phyloP scores from a whole-genome alignment of 495 filamentous ascomycete species.

The Neurospora africana region DNA sequence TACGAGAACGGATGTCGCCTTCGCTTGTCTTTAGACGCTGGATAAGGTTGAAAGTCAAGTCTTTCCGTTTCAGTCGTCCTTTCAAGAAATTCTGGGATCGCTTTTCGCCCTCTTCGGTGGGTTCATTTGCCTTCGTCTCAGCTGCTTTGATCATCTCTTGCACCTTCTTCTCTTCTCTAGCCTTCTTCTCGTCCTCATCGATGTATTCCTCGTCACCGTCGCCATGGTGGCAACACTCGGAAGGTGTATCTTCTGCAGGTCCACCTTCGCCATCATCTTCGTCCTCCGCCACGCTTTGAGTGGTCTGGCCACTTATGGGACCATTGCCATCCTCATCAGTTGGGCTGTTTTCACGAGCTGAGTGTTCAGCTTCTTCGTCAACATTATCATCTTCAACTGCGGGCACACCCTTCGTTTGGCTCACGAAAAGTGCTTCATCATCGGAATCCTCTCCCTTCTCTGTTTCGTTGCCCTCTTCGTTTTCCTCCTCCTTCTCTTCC shows the following conservation, averaged over 20 bases:
- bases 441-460: conserved; percentile 15
- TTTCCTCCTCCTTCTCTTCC: conserved; percentile 15
- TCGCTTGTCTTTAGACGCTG: conserved; percentile 31
- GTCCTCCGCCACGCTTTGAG: not conserved
- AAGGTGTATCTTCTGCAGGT: not conserved
- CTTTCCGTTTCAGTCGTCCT: conserved; percentile 47
- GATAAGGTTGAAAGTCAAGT: conserved; percentile 55
- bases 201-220: conserved; percentile 20
- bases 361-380: conserved; percentile 7
- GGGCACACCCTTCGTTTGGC: not conserved
- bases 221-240: conserved; percentile 13
- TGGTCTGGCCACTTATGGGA: not conserved
- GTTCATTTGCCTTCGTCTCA: conserved; percentile 37
- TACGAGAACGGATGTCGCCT: conserved; percentile 15
- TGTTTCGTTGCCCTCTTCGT: conserved; percentile 13
- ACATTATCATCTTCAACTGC: not conserved
- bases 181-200: conserved; percentile 42
- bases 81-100: conserved; percentile 57
- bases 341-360: not conserved
- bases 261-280: conserved; percentile 1
- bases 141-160: conserved; percentile 35
- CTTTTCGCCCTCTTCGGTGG: conserved; percentile 43
- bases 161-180: conserved; percentile 53
- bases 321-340: not conserved
- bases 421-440: conserved; percentile 1